Conservation (phyloP, 2,329 filamentous ascomycete species). For the Aspergillus sp. region DNA sequence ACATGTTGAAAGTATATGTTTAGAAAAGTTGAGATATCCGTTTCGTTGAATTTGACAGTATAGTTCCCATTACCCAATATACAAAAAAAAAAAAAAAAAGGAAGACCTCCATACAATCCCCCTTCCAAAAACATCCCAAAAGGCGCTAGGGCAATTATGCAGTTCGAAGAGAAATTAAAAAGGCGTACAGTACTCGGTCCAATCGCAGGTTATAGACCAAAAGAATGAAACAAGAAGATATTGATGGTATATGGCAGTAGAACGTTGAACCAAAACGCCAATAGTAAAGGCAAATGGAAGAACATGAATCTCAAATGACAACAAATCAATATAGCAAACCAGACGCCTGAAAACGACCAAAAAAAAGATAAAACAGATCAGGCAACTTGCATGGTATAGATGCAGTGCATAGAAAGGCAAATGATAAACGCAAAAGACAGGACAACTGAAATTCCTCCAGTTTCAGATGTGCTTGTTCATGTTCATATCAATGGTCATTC, state of each 20-base stretch:
- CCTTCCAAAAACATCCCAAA: neutral
- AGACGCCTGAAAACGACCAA: neutral
- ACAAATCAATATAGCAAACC: neutral
- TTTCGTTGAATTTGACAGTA: neutral
- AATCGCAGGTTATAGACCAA: conserved; percentile 1
- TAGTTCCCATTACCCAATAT: no score
- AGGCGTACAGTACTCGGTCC: conserved; percentile 7
- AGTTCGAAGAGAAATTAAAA: conserved; percentile 1
- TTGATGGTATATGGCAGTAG: conserved; percentile 1
- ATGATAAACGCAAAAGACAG: conserved; percentile 4
- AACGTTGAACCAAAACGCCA: conserved; percentile 3
- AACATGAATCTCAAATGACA: neutral
- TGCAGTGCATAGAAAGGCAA: conserved; percentile 2
- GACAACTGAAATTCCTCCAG: neutral
- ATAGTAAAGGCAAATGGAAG: conserved; percentile 1
- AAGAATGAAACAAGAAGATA: conserved; percentile 4
- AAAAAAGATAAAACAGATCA: neutral
- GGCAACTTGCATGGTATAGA: neutral
- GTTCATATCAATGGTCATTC: conserved; percentile 13
- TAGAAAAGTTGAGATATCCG: neutral
- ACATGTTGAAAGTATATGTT: conserved; percentile 4
- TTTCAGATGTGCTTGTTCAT: conserved; percentile 7
- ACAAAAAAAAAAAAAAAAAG: no score
- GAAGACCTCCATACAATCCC: neutral
- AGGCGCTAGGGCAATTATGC: neutral